phyloP scores from a whole-genome alignment of 805 yeast genomes.

The Phaffomyces thermotolerans region DNA sequence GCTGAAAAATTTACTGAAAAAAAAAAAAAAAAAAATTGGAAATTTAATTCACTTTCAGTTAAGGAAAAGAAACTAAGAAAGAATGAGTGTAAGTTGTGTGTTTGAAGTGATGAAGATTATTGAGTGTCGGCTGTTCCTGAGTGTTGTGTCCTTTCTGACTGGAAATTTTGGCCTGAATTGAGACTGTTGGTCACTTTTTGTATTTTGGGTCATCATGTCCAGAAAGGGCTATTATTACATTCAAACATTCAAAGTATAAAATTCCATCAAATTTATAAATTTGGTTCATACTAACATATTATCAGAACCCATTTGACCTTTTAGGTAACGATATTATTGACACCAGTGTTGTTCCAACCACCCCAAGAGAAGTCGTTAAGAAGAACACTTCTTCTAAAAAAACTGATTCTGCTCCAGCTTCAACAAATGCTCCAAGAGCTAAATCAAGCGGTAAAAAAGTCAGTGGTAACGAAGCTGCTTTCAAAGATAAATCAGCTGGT shows the following conservation, averaged over 20 bases:
- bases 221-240: no score
- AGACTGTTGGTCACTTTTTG: no score
- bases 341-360: conserved; percentile 44
- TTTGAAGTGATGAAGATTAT: no score
- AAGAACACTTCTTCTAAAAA: conserved; percentile 81
- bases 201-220: no score
- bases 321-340: conserved; percentile 87
- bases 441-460: conserved; percentile 62
- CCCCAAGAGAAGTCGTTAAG: conserved; percentile 73
- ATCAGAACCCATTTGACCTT: conserved; percentile 73
- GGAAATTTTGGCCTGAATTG: background rate
- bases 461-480: conserved; percentile 86
- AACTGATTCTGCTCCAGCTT: conserved; percentile 73
- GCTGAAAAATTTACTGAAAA: conserved; percentile 6
- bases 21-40: background rate
- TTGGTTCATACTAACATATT: background rate
- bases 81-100: conserved; percentile 8
- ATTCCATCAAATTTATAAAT: no score
- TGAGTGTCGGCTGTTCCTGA: no score
- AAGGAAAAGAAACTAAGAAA: conserved; percentile 1
- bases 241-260: no score
- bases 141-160: background rate
- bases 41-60: background rate
- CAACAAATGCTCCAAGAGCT: conserved; percentile 75
- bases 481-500: conserved; percentile 69